phyloP scores from a whole-genome alignment of 2,329 filamentous ascomycete genomes.

The Hypocrella siamensis region DNA sequence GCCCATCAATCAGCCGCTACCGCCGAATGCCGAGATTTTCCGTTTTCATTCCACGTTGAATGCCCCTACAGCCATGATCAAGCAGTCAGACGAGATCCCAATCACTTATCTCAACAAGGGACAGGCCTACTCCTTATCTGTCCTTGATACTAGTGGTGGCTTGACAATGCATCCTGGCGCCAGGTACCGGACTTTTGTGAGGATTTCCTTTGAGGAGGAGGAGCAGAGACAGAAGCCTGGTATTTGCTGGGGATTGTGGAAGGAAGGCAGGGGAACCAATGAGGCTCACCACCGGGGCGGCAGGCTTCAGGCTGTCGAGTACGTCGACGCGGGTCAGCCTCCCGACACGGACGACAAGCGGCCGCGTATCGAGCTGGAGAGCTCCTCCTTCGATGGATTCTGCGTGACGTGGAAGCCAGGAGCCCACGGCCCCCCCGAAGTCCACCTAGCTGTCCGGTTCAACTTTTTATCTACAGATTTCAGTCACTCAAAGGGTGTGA shows the following conservation, averaged over 20 bases:
- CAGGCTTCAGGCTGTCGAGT: slow-evolving; percentile 88
- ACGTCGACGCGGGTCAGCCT: slow-evolving; percentile 53
- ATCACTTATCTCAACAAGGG: slow-evolving; percentile 98
- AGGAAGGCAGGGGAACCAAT: slow-evolving; percentile 87
- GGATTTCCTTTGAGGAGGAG: slow-evolving; percentile 95
- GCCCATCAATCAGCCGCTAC: slow-evolving; percentile 28
- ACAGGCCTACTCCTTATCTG: slow-evolving; percentile 76
- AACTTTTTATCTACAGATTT: slow-evolving; percentile 98
- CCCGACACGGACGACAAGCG: slow-evolving; percentile 48
- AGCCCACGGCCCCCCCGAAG: slow-evolving; percentile 53
- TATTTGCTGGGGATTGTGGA: slow-evolving; percentile 80
- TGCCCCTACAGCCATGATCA: slow-evolving; percentile 93
- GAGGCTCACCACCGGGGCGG: slow-evolving; percentile 90
- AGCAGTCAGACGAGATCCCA: slow-evolving; percentile 75
- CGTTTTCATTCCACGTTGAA: slow-evolving; percentile 83
- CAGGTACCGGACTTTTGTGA: slow-evolving; percentile 77
- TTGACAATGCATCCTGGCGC: slow-evolving; percentile 42
- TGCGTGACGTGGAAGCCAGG: slow-evolving; percentile 78
- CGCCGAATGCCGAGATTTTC: slow-evolving; percentile 53
- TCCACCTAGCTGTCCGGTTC: slow-evolving; percentile 81
- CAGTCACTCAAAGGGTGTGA: slow-evolving; percentile 96
- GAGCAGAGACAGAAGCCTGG: slow-evolving; percentile 74
- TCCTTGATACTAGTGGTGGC: slow-evolving; percentile 59
- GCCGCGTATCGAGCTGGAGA: slow-evolving; percentile 55
- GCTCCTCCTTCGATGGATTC: slow-evolving; percentile 83